Base-by-base conservation (phyloP, 352 stramenopile genomes). In the Pythium brassicae region DNA sequence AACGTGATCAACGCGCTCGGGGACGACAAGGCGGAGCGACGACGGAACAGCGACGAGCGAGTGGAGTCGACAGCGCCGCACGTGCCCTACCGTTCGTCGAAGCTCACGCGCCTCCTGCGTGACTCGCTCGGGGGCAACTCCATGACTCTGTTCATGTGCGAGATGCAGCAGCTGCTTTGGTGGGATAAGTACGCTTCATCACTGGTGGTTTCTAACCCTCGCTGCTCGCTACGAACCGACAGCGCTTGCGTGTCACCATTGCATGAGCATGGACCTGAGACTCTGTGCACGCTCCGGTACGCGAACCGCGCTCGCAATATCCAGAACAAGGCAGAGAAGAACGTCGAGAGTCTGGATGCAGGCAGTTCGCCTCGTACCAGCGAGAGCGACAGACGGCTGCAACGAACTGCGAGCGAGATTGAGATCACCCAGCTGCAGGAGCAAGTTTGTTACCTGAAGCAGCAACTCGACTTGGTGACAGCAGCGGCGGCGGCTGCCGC, bases 321-420 rank as follows among this genome's bases (percentile, higher is more conserved):
- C 50, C 76, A 90, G 46, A 93, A 91, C 68, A 89, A 89, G 50
- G 75, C 69, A 0, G 68, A 78, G 32, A 85, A 86, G 50, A 88
- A 86, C 51, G 50, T 85, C 9, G 66, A 89, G 50, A 66, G 62
- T 7, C 3, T 70, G 7, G 37, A 37, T 9, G 5, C 27, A 12
- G 42, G 32, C 19, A 40, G 39, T 1, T 65, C 57, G 12, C 54
- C 59, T 39, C 48, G 49, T 42, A 26, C 25, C 19, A 42, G 10
- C 2, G 11, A 15, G 19, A 67, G 45, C 23, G 52, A 43, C 8
- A 57, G 50, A 12, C 17, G 53, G 3, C 9, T 62, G 22, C 43
- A 61, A n/a, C 56, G 50, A 12, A 66, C 63, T 6, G 53, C 72
- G 27, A 77, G 45, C 10, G 62, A 84, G 15, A 48, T 79, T 32